phyloP scores from a whole-genome alignment of 2,329 filamentous ascomycete species.

The Colletotrichum noveboracense region DNA sequence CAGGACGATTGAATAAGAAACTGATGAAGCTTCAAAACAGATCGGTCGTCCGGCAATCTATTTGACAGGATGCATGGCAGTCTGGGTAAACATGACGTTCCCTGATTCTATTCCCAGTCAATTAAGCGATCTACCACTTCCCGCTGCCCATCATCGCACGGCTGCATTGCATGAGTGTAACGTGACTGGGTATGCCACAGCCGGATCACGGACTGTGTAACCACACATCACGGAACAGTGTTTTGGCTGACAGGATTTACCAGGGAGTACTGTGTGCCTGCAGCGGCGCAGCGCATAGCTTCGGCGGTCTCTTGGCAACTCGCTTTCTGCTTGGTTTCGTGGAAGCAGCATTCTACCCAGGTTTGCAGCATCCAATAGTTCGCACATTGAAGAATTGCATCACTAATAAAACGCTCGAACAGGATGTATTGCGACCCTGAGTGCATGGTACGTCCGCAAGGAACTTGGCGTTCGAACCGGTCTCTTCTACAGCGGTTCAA shows the following conservation, averaged over 20 bases:
- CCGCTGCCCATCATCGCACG: background rate
- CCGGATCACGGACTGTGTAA: background rate
- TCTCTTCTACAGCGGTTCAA: conserved; percentile 21
- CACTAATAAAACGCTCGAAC: background rate
- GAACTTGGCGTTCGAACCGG: conserved; percentile 18
- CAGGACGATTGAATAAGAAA: background rate
- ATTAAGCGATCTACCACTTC: conserved; percentile 34
- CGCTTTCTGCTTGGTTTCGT: conserved; percentile 20
- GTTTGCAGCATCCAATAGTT: conserved; percentile 30
- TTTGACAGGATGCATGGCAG: conserved; percentile 16
- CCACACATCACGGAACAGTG: background rate
- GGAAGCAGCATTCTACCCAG: conserved; percentile 20
- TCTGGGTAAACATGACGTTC: conserved; percentile 32
- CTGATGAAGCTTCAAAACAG: fast-evolving
- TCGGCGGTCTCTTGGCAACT: conserved; percentile 3
- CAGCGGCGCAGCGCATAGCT: conserved; percentile 10
- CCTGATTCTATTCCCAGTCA: conserved; percentile 33
- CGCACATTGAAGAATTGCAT: background rate
- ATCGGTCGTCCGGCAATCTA: conserved; percentile 27
- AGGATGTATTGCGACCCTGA: conserved; percentile 16
- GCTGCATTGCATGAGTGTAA: background rate
- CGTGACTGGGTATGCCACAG: background rate
- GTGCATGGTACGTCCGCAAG: conserved; percentile 14
- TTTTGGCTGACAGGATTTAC: background rate
- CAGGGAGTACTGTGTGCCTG: conserved; percentile 20